phyloP scores from a whole-genome alignment of 306 rosid genomes.

The Lagenaria siceraria region DNA sequence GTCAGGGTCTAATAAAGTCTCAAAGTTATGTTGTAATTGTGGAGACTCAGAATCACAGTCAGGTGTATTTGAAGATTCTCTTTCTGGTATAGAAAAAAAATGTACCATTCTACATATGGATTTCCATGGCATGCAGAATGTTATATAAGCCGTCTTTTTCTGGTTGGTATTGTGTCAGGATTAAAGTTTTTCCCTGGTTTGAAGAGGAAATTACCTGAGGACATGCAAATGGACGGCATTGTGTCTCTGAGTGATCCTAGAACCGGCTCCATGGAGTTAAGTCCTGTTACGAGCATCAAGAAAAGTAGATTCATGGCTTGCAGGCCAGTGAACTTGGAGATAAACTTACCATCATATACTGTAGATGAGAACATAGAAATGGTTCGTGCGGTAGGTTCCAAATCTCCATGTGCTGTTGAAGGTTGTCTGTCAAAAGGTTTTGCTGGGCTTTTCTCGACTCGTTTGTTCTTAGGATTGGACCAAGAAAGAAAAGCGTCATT shows the following conservation, averaged over 20 bases:
- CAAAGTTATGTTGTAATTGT: conserved; percentile 41
- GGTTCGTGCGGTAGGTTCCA: conserved; percentile 38
- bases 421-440: conserved; percentile 74
- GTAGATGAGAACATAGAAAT: conserved; percentile 38
- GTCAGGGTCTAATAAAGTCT: conserved; percentile 37
- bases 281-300: conserved; percentile 25
- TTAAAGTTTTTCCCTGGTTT: conserved; percentile 36
- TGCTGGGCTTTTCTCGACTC: conserved; percentile 66
- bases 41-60: conserved; percentile 56
- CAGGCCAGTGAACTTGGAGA: conserved; percentile 21
- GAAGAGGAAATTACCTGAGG: conserved; percentile 62
- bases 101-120: background rate
- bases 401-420: conserved; percentile 81
- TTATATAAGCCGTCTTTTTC: background rate
- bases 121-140: background rate
- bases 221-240: conserved; percentile 30
- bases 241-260: conserved; percentile 14
- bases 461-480: conserved; percentile 39
- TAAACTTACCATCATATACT: conserved; percentile 17
- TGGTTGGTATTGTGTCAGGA: conserved; percentile 28
- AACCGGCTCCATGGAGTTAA: conserved; percentile 14
- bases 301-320: conserved; percentile 27
- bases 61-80: conserved; percentile 36
- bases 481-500: conserved; percentile 28
- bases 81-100: conserved; percentile 34